phyloP scores from a whole-genome alignment of 169 alveolate species.

The Toxoplasma gondii region DNA sequence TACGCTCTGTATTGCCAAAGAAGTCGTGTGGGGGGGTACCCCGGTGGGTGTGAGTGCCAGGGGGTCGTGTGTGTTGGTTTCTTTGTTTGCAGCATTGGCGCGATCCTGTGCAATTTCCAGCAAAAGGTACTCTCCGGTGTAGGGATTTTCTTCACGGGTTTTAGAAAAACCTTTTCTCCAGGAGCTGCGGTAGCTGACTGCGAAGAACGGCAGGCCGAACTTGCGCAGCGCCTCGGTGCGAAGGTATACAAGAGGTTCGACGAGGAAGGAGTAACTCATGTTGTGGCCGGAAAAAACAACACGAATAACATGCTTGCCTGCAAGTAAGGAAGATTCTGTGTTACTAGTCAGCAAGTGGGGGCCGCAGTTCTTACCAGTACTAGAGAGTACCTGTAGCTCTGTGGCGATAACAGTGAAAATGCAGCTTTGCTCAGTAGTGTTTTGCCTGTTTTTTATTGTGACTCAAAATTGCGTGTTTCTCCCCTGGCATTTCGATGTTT shows the following conservation, averaged over 20 bases:
- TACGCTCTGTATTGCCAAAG: too few species aligned
- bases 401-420: neutral
- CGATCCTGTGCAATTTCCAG: conserved; percentile 81
- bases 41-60: too few species aligned
- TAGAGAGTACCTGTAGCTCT: neutral
- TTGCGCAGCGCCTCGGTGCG: conserved; percentile 89
- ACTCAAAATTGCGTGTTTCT: too few species aligned
- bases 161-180: conserved; percentile 85
- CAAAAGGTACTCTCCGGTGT: conserved; percentile 80
- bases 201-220: conserved; percentile 88
- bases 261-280: conserved; percentile 86
- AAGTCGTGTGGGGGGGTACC: too few species aligned
- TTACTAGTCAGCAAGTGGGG: neutral
- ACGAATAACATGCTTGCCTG: conserved; percentile 81
- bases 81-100: conserved; percentile 80
- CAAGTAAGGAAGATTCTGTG: conserved; percentile 33
- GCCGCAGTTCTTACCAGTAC: neutral
- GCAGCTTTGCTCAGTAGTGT: neutral
- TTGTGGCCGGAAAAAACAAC: conserved; percentile 89
- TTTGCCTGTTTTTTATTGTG: neutral
- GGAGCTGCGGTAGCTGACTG: conserved; percentile 85
- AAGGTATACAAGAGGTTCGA: conserved; percentile 80
- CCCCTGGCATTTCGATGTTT: too few species aligned
- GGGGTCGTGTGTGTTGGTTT: too few species aligned
- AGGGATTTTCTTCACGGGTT: conserved; percentile 90